Evolutionary conservation across 164 flowering plant species (phyloP), one percentile per base, ranked within the genome.

Genomic region (Kingdonia uniflora): DNA sequence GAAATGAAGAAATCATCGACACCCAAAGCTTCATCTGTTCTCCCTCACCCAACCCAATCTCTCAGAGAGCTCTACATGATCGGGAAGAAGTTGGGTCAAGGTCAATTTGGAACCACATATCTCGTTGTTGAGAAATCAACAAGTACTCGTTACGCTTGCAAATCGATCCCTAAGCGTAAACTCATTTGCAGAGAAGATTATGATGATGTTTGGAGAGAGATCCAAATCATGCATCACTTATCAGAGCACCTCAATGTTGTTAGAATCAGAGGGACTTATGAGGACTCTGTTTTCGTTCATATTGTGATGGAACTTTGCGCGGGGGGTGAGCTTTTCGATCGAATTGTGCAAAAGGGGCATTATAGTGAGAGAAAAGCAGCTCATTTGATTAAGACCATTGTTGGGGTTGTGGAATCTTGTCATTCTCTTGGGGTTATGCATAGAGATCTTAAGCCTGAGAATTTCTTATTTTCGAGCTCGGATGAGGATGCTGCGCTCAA

Each of bases 391-490:
- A 82, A 82, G 68, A 79, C 80, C 0, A 84, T 90, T 59, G 84
- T 85, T 21, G 80, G 80, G 2, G 97, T 90, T 23, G 91, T 90
- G 17, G 89, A 90, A 74, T 79, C 73, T 35, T 90, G 97, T 60
- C 97, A 90, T 61, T 82, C 95, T 39, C 83, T 87, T 52, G 97
- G 97, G 19, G 97, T 88, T 21, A 80, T 88, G 85, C 97, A 88
- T 69, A 67, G 97, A 41, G 97, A 88, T 65, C 79, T 90, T 54
- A 90, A 90, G 77, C 97, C 97, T 35, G 97, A 90, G 80, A 90
- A 90, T 62, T 90, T 90, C 77, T 70, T 90, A 74, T 84, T 89
- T 51, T 72, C 68, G 56, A 65, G 58, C 16, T 22, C 71, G 22
- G 75, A 65, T 33, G 97, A 86, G 44, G 97, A 86, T 67, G 85